Conservation (phyloP, 2,329 filamentous ascomycete species). For the Paraphaeosphaeria sporulosa region DNA sequence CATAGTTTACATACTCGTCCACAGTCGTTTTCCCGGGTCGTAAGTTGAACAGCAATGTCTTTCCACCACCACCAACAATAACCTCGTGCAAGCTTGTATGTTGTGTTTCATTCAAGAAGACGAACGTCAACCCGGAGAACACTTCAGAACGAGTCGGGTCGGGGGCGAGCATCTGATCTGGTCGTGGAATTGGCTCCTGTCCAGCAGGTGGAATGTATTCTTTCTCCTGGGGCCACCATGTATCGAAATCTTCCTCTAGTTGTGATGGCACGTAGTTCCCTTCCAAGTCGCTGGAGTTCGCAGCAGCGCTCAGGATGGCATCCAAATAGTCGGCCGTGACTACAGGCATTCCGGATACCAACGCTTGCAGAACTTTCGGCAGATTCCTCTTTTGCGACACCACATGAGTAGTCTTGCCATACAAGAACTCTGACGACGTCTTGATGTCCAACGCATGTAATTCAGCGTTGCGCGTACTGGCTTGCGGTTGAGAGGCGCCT, state of each 20-base stretch:
- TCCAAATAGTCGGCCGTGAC: constrained; percentile 78
- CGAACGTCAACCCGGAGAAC: constrained; percentile 86
- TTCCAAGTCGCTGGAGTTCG: constrained; percentile 38
- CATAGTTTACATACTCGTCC: constrained; percentile 79
- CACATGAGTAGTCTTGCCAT: constrained; percentile 80
- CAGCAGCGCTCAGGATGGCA: constrained; percentile 70
- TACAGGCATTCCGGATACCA: constrained; percentile 81
- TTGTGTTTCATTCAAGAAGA: constrained; percentile 81
- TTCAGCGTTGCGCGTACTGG: constrained; percentile 60
- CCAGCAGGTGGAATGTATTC: constrained; percentile 76
- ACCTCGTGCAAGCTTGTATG: constrained; percentile 77
- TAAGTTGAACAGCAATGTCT: constrained; percentile 74
- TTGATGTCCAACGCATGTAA: constrained; percentile 92
- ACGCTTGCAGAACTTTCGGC: constrained; percentile 82
- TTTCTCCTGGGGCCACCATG: constrained; percentile 77
- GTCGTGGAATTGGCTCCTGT: constrained; percentile 75
- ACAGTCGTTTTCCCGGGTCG: constrained; percentile 69
- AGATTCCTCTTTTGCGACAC: constrained; percentile 91
- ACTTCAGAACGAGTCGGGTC: constrained; percentile 71
- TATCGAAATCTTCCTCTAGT: constrained; percentile 81
- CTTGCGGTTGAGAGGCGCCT: constrained; percentile 58
- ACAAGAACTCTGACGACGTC: constrained; percentile 75
- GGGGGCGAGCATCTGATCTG: constrained; percentile 75
- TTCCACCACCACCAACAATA: constrained; percentile 82
- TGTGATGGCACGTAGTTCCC: constrained; percentile 62